These are phyloP conservation scores for Fusarium transvaalense DNA, from an alignment of 2,329 filamentous ascomycete species.

Conservation along the genomic window DNA sequence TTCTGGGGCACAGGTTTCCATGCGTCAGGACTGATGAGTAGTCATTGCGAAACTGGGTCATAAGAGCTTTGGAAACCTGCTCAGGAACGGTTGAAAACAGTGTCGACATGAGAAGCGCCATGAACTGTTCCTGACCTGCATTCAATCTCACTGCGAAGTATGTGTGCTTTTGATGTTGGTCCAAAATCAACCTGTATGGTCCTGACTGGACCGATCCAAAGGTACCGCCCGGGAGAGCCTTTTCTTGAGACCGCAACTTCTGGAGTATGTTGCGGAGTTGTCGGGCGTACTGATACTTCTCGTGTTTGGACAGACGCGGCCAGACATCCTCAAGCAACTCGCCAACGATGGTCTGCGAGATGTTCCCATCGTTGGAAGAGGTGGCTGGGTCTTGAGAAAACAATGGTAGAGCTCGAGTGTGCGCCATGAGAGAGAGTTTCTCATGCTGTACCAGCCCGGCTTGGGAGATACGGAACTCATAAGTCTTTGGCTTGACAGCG, in stretches of 20 bases:
- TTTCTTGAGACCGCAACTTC: slow-evolving; percentile 35
- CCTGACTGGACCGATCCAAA: slow-evolving; percentile 43
- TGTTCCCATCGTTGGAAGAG: slow-evolving; percentile 5
- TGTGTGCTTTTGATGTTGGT: slow-evolving; percentile 47
- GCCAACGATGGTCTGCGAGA: slow-evolving; percentile 37
- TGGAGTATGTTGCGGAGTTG: slow-evolving; percentile 49
- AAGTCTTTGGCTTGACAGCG: slow-evolving; percentile 7
- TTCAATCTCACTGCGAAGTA: slow-evolving; percentile 48
- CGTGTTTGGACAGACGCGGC: slow-evolving; percentile 34
- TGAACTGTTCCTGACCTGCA: slow-evolving; percentile 37
- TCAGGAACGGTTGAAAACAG: slow-evolving; percentile 46
- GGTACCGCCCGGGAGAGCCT: not conserved
- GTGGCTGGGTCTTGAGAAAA: slow-evolving; percentile 11
- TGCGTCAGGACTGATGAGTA: slow-evolving; percentile 44
- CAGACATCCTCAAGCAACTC: slow-evolving; percentile 50
- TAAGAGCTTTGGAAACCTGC: slow-evolving; percentile 38
- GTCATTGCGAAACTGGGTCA: slow-evolving; percentile 33
- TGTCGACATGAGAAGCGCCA: slow-evolving; percentile 47
- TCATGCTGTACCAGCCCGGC: slow-evolving; percentile 40
- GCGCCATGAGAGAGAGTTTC: slow-evolving; percentile 16
- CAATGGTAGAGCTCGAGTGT: slow-evolving; percentile 33
- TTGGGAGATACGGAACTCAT: slow-evolving; percentile 37
- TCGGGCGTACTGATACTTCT: slow-evolving; percentile 44
- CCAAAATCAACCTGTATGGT: slow-evolving; percentile 45
- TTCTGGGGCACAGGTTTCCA: slow-evolving; percentile 46